These are phyloP conservation scores for Xerocomus minutiporus DNA, from an alignment of 1,284 basidiomycete genomes.

Conservation along the genomic window DNA sequence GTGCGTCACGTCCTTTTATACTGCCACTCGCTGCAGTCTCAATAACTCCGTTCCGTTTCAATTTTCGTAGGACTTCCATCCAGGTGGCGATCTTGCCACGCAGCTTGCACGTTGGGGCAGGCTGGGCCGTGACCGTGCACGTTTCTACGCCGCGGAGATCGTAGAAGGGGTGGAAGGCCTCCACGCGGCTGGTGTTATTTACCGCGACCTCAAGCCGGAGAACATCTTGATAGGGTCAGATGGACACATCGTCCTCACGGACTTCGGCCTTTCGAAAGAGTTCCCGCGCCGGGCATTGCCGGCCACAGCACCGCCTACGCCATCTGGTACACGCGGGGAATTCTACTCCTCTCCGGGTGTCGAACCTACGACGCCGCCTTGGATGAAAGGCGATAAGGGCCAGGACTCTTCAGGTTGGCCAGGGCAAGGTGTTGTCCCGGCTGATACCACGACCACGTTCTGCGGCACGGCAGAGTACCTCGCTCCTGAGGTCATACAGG, in stretches of 20 bases:
- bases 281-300: constrained; percentile 56
- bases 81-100: constrained; percentile 93
- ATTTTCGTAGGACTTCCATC: constrained; percentile 77
- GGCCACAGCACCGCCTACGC: constrained; percentile 52
- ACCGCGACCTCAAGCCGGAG: constrained; percentile 89
- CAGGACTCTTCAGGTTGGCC: constrained; percentile 54
- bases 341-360: constrained; percentile 45
- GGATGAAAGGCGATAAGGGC: constrained; percentile 62
- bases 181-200: constrained; percentile 82
- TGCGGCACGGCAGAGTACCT: constrained; percentile 93
- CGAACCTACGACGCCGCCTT: constrained; percentile 55
- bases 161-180: constrained; percentile 92
- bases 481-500: constrained; percentile 91
- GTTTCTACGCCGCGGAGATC: constrained; percentile 96
- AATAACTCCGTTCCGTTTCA: constrained; percentile 20
- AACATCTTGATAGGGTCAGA: constrained; percentile 91
- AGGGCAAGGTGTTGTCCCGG: constrained; percentile 43
- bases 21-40: constrained; percentile 6
- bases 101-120: constrained; percentile 94
- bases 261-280: constrained; percentile 91
- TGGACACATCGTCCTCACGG: constrained; percentile 93
- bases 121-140: constrained; percentile 84
- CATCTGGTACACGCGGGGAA: constrained; percentile 47
- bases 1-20: constrained; percentile 38
- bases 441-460: constrained; percentile 76